Conservation (phyloP, 2,329 filamentous ascomycete genomes). For the Orbilia ellipsospora region DNA sequence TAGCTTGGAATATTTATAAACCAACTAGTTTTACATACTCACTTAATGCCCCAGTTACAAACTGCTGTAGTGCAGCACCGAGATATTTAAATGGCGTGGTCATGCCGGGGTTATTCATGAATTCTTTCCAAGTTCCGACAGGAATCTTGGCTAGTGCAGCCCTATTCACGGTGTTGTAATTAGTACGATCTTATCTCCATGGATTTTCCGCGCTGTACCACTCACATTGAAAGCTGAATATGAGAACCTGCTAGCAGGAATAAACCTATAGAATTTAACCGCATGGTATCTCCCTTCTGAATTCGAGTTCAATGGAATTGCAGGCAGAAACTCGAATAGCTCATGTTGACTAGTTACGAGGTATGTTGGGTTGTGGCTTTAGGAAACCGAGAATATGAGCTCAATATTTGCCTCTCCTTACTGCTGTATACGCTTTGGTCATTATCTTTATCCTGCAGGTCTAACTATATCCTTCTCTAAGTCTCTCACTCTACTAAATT, state of each 20-base stretch:
- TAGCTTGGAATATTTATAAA: not conserved
- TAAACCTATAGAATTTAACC: not conserved
- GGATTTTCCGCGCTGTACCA: not conserved
- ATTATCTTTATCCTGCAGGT: no score
- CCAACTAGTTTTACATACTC: conserved; percentile 3
- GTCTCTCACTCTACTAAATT: no score
- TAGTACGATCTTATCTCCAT: no score
- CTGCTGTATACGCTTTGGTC: no score
- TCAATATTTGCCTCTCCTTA: no score
- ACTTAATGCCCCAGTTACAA: conserved; percentile 1
- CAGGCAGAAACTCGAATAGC: no score
- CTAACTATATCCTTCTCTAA: no score
- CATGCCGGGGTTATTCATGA: conserved; percentile 3
- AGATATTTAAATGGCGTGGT: conserved; percentile 4
- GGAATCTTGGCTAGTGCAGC: not conserved
- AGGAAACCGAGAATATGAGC: no score
- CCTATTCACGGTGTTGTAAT: not conserved
- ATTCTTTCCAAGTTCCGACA: not conserved
- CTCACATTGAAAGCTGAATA: not conserved
- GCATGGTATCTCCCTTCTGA: not conserved
- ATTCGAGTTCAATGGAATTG: no score
- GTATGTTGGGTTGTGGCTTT: no score
- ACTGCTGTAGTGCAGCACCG: conserved; percentile 6
- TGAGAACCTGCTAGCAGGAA: not conserved
- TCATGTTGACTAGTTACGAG: no score